Base-by-base conservation (phyloP, 2,329 filamentous ascomycete species). In the Microcyclosporella mali region DNA sequence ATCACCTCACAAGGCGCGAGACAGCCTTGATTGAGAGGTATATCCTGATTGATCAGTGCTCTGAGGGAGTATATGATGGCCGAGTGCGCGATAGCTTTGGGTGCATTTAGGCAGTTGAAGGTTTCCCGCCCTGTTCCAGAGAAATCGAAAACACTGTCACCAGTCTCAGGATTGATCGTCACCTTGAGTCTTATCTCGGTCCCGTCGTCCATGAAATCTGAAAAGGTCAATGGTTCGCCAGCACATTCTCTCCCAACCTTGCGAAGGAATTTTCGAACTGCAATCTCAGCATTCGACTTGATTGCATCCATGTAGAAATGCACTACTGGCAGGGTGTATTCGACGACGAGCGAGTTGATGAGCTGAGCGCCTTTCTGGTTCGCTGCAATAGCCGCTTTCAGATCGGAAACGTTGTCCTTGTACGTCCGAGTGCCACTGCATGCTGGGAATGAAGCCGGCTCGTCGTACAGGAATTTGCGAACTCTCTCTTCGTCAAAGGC, bases 361-460 rank as follows among this genome's bases (percentile, higher is more conserved):
- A 71, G 49, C 1, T 51, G 45, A 10, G 60, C 61, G n/a, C 61
- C 63, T 31, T 60, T 62, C n/a, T 56, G 51, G 37, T 66, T 66
- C 1, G 63, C 60, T 1, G 62, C 54, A 9, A 66, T 57, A 29
- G 60, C 57, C 3, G 62, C 62, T 33, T 65, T 61, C n/a, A 65
- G 53, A 46, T 66, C 62, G 3, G 55, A 56, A 9, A 66, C 50
- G 37, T 66, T 66, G 48, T 66, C 63, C 12, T 52, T 47, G n/a
- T 64, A 51, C 18, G 53, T 58, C 19, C 62, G 46, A 3, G 60
- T 61, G 4, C 59, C 61, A 15, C 48, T 55, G 41, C 61, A 65
- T 11, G 56, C 59, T 4, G 56, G 59, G 29, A 58, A 59, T 16
- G 81, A 72, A 0, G 82, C 82, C 0, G 86, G 85, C 46, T 87